These are phyloP conservation scores for Mycotypha africana DNA, from an alignment of 371 early-diverging fungal species.

Conservation along the genomic window DNA sequence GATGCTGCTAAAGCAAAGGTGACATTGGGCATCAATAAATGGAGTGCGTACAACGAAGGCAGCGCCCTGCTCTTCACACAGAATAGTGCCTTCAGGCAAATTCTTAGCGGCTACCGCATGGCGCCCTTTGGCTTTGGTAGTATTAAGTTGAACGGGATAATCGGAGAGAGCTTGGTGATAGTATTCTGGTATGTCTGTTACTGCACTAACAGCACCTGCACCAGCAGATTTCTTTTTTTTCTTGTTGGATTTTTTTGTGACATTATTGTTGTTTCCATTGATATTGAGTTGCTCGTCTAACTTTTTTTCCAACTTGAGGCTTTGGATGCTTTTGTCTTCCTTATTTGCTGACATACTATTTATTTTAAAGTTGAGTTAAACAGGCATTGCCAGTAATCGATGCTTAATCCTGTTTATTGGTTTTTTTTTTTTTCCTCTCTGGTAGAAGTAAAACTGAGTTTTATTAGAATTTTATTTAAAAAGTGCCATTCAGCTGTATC, in stretches of 20 bases:
- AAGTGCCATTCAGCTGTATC: no score
- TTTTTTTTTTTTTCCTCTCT: no score
- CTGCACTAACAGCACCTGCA: not conserved
- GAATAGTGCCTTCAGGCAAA: constrained; percentile 45
- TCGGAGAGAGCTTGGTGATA: constrained; percentile 15
- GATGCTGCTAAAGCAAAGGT: constrained; percentile 47
- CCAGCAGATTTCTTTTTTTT: constrained; percentile 1
- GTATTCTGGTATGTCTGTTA: constrained; percentile 6
- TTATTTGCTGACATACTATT: no score
- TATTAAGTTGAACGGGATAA: constrained; percentile 29
- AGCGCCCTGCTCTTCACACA: constrained; percentile 51
- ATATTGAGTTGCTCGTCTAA: no score
- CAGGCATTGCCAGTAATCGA: no score
- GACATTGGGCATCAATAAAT: constrained; percentile 52
- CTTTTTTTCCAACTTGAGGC: no score
- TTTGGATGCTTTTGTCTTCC: no score
- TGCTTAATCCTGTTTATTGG: no score
- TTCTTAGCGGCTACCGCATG: constrained; percentile 51
- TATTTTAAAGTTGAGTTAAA: no score
- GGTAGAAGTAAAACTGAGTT: no score
- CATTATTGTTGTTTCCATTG: no score
- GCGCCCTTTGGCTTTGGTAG: constrained; percentile 53
- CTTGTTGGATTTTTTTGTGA: constrained; percentile 18
- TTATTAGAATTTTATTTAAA: no score
- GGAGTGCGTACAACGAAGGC: constrained; percentile 55